A percentile compares a stretch with the other conserved stretches of the same genome.
Evolutionary conservation across 148 eudicot genomes (phyloP).

Genomic region (Camellia lanceoleosa): DNA sequence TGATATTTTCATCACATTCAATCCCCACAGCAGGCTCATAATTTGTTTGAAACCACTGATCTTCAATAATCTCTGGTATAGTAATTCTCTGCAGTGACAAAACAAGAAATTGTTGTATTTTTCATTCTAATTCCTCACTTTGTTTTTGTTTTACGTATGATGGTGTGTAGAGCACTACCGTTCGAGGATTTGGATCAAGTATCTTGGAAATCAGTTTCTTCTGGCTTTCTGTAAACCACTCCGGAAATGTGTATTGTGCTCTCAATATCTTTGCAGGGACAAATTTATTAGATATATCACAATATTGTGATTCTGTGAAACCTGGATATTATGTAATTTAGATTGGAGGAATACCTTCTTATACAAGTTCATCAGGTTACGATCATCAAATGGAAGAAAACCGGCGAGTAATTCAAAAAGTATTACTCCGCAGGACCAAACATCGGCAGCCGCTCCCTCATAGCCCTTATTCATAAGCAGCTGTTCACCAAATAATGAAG

Average conservation of each 20-base stretch:
- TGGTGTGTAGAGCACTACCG: constrained; percentile 22
- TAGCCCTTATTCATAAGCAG: constrained; percentile 45
- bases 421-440: constrained; percentile 72
- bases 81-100: constrained; percentile 45
- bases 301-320: neutral
- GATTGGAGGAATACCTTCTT: constrained; percentile 31
- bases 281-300: neutral
- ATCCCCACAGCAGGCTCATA: constrained; percentile 32
- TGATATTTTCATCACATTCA: constrained; percentile 23
- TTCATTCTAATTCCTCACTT: neutral
- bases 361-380: constrained; percentile 43
- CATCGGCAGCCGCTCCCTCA: constrained; percentile 62
- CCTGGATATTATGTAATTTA: neutral
- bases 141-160: neutral
- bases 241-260: constrained; percentile 41
- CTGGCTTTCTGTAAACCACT: constrained; percentile 43
- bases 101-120: neutral
- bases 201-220: constrained; percentile 39
- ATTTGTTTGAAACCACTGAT: constrained; percentile 48
- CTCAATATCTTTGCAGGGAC: constrained; percentile 33
- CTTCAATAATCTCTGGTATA: constrained; percentile 36
- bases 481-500: constrained; percentile 29
- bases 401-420: constrained; percentile 60
- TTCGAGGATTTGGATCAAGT: constrained; percentile 31
- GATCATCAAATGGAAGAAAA: constrained; percentile 49